Evolutionary conservation across 495 filamentous ascomycete genomes (phyloP).

Genomic region (Penicillium mononematosum): DNA sequence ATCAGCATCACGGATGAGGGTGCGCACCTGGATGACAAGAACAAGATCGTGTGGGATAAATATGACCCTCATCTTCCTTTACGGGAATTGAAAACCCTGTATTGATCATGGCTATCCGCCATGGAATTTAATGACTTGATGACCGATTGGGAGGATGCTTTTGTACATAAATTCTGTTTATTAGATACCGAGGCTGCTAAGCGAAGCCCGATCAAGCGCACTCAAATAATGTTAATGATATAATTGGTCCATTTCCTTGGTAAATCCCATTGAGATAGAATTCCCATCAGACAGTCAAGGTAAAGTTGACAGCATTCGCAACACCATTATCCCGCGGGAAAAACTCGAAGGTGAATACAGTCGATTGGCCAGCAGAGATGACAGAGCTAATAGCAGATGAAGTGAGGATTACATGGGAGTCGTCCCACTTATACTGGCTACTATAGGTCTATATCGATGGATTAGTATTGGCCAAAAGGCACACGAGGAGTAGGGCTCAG

Average conservation of each 20-base stretch:
- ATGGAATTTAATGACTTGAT: constrained; percentile 1
- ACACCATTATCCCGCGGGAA: constrained; percentile 41
- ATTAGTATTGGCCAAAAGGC: not conserved
- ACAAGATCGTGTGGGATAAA: constrained; percentile 59
- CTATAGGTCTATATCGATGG: constrained; percentile 37
- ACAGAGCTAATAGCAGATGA: constrained; percentile 45
- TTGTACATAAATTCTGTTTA: constrained; percentile 7
- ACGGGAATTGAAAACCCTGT: constrained; percentile 40
- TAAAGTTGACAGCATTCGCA: constrained; percentile 48
- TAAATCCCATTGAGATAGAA: not conserved
- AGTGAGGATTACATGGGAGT: constrained; percentile 42
- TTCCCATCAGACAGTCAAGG: constrained; percentile 39
- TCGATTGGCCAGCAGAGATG: constrained; percentile 41
- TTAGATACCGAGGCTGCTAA: not conserved
- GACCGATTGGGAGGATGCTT: not conserved
- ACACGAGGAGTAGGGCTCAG: constrained; percentile 7
- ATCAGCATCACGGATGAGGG: constrained; percentile 63
- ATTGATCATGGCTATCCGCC: constrained; percentile 22
- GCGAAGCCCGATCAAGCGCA: not conserved
- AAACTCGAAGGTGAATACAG: constrained; percentile 55
- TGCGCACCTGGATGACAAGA: constrained; percentile 62
- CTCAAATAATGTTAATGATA: not conserved
- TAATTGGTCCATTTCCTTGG: not conserved
- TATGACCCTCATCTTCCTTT: constrained; percentile 43
- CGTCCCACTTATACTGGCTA: constrained; percentile 53